Evolutionary conservation across 805 yeast species (phyloP), one percentile per base, ranked within the genome.

Genomic region (Blastobotrys attinorum): DNA sequence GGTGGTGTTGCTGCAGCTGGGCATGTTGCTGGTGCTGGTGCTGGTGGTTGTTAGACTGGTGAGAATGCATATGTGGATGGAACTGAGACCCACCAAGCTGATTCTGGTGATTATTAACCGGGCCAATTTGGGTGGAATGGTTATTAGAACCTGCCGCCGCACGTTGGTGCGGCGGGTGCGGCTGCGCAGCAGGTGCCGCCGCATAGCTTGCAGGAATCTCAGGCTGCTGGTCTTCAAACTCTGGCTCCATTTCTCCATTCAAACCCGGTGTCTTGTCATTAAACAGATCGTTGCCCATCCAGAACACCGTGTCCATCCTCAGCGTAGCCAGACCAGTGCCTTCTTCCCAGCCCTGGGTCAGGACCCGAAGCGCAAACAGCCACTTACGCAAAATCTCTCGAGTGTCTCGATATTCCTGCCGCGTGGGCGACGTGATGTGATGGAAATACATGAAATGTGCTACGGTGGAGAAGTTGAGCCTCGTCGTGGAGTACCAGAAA

Each of bases 271-370:
- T 40, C 15, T 17, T 15, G 5, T 40, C 43, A 6, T 31, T 38
- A 42, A 52, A 52, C 31, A 50, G 43, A n/a, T 46, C 47, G 11
- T 43, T 39, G 22, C 63, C 64, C 48, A 51, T 54, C 51, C 61
- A 58, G 32, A 62, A 60, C 11, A 60, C 52, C 2, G 60, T 47
- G 22, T 60, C 64, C 56, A 61, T 55, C 4, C 64, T 44, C 40
- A 56, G 50, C 2, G 55, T 51, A 1, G 65, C 65, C 8, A 60
- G 46, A n/a, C 65, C 64, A 21, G 64, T 51, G 21, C 65, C 65
- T 44, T 61, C 65, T 37, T 54, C 62, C 66, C 66, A 62, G 1
- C 61, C 59, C 32, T 59, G 60, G 29, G 54, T 50, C 21, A 62
- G 43, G 1, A 57, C 58, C 22, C 63, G 53, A 25, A 62, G 27